Base-by-base conservation (phyloP, 2,329 filamentous ascomycete species). In the Fusarium luffae region DNA sequence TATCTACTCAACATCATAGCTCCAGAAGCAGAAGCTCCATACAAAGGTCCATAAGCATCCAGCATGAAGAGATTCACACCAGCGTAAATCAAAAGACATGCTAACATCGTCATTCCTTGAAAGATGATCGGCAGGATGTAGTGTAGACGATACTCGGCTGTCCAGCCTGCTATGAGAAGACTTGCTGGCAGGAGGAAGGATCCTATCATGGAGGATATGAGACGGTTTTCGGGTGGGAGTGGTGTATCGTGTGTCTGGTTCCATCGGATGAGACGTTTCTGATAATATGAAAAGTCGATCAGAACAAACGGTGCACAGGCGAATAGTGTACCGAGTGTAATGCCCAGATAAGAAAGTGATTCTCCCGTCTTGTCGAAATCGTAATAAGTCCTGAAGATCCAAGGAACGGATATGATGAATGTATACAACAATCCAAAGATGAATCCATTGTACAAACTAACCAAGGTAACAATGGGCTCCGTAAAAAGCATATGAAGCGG, bases 1-100 rank as follows among this genome's bases (percentile, higher is more conserved):
- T 69, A 69, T 12, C 66, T 43, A 28, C 66, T 69, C 5, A 69
- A 1, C 66, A 69, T 69, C 66, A 69, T 69, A 0, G 66, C 66
- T 1, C 66, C 66, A 5, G 66, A 69, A 0, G 66, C 66, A 0
- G 66, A 69, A 0, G 66, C 66, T 13, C 66, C 66, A 14, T 69
- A 69, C 0, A 69, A 25, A 4, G 61, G 66, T 0, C 66, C 66
- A 6, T 69, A 69, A 4, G 66, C 66, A 18, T 69, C 66, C 2
- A 69, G 5, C 66, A 69, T 69, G 11, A 69, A 69, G 0, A 69
- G 48, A 5, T 69, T 69, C 3, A 58, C 66, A 0, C 66, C 66
- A 0, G 66, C 66, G 1, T 69, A 69, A 21, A 69, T 66, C 9
- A 69, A 34, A 13, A 69, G 37, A 7, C 66, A 69, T 0, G 61